A percentile compares a stretch with the other conserved stretches of the same genome.
phyloP scores from a whole-genome alignment of 2,329 filamentous ascomycete genomes.

The Sporothrix variecibatus region DNA sequence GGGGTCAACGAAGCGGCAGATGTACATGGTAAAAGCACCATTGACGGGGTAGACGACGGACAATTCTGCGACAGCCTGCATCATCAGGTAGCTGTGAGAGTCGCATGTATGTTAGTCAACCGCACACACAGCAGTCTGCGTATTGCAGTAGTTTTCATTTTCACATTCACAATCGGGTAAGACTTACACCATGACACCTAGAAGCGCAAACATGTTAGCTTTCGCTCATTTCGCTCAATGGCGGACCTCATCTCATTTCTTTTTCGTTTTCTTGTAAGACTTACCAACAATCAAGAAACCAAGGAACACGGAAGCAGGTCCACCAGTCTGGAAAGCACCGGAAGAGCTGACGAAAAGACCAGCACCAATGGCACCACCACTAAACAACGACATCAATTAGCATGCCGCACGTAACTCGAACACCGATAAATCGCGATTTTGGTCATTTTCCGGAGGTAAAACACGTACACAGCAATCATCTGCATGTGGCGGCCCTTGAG shows the following conservation, averaged over 20 bases:
- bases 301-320: constrained; percentile 54
- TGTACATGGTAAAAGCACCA: constrained; percentile 63
- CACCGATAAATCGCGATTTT: not conserved
- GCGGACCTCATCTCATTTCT: not conserved
- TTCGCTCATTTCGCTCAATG: not conserved
- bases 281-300: constrained; percentile 56
- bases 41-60: constrained; percentile 62
- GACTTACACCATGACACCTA: not conserved
- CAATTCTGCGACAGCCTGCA: constrained; percentile 61
- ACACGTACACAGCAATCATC: constrained; percentile 46
- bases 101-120: not conserved
- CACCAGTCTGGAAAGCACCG: constrained; percentile 59
- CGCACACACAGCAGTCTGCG: not conserved
- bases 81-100: constrained; percentile 44
- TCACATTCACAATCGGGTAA: not conserved
- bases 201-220: not conserved
- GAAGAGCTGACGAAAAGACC: constrained; percentile 73
- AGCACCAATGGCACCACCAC: constrained; percentile 48
- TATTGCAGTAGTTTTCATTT: not conserved
- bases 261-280: not conserved
- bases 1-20: constrained; percentile 62
- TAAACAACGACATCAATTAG: not conserved
- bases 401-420: not conserved
- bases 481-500: constrained; percentile 48
- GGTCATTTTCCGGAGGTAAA: not conserved